A percentile compares a stretch with the other conserved stretches of the same genome.
Evolutionary conservation across 495 filamentous ascomycete genomes (phyloP).

Genomic region (Aspergillus asperescens): DNA sequence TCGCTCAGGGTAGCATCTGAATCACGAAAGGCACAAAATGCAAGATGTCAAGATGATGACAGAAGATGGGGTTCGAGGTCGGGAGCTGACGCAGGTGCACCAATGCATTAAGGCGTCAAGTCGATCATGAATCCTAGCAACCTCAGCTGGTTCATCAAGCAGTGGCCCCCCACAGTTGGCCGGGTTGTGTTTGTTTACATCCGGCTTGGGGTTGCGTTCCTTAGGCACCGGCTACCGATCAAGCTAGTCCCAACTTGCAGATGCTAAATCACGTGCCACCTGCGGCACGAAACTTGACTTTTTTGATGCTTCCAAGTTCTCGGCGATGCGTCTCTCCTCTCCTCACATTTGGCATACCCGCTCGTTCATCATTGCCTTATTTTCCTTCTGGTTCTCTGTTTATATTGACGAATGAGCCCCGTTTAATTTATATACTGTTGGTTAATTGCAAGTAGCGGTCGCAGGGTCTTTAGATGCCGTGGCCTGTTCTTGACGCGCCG

Average conservation of each 20-base stretch:
- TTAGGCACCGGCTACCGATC: slow-evolving; percentile 35
- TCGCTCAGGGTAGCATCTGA: slow-evolving; percentile 5
- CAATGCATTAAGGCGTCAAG: slow-evolving; percentile 5
- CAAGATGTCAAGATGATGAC: slow-evolving; percentile 5
- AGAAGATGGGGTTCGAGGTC: neutral
- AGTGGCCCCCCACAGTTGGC: slow-evolving; percentile 5
- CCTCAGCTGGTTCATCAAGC: neutral
- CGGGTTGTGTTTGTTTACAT: slow-evolving; percentile 34
- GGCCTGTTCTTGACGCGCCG: neutral
- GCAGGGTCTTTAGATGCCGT: neutral
- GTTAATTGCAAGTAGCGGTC: neutral
- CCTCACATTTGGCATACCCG: neutral
- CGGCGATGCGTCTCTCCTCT: neutral
- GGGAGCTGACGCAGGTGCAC: slow-evolving; percentile 5
- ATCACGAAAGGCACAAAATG: slow-evolving; percentile 2
- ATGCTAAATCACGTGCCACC: slow-evolving; percentile 24
- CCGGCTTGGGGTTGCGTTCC: slow-evolving; percentile 24
- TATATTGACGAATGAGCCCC: neutral
- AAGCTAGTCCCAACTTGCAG: slow-evolving; percentile 27
- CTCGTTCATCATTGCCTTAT: neutral
- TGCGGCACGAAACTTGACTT: slow-evolving; percentile 21
- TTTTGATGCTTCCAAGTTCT: slow-evolving; percentile 7
- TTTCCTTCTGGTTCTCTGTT: neutral
- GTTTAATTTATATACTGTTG: neutral
- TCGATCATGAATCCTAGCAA: slow-evolving; percentile 3